Evolutionary conservation across 805 yeast species (phyloP).

Genomic region (Kluyveromyces aestuarii): DNA sequence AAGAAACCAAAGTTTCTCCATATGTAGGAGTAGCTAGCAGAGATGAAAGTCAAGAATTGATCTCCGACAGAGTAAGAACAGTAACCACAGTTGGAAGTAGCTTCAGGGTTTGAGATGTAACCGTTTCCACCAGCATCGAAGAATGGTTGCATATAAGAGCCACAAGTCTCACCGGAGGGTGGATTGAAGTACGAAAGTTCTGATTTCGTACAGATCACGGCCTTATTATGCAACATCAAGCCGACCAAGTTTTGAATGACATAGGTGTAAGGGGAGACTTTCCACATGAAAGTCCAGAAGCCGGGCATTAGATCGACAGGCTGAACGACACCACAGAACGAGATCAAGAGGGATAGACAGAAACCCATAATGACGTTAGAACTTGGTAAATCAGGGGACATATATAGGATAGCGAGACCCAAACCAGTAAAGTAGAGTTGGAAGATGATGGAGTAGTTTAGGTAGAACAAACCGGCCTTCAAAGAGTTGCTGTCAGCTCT

Average conservation of each 20-base stretch:
- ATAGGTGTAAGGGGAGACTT: slow-evolving; percentile 64
- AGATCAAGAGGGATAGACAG: slow-evolving; percentile 46
- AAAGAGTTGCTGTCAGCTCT: slow-evolving; percentile 33
- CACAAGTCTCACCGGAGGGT: slow-evolving; percentile 58
- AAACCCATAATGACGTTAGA: slow-evolving; percentile 54
- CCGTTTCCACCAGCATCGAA: slow-evolving; percentile 37
- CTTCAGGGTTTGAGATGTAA: slow-evolving; percentile 45
- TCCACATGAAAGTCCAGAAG: slow-evolving; percentile 81
- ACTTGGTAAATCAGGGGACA: slow-evolving; percentile 57
- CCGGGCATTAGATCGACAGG: slow-evolving; percentile 54
- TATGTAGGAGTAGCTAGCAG: slow-evolving; percentile 37
- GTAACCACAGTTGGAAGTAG: slow-evolving; percentile 40
- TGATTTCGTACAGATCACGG: slow-evolving; percentile 37
- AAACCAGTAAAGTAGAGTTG: slow-evolving; percentile 39
- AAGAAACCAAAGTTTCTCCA: slow-evolving; percentile 65
- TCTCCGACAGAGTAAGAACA: slow-evolving; percentile 42
- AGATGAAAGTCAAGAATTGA: slow-evolving; percentile 35
- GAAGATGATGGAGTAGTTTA: slow-evolving; percentile 35
- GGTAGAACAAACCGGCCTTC: slow-evolving; percentile 39
- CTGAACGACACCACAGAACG: slow-evolving; percentile 66
- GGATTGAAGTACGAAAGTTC: slow-evolving; percentile 47
- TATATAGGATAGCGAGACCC: slow-evolving; percentile 44
- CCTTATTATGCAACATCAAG: slow-evolving; percentile 39
- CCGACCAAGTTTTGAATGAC: slow-evolving; percentile 49
- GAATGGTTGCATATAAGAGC: slow-evolving; percentile 39